Evolutionary conservation across 345 rosid genomes (phyloP).

Genomic region (Eucalyptus sp.): DNA sequence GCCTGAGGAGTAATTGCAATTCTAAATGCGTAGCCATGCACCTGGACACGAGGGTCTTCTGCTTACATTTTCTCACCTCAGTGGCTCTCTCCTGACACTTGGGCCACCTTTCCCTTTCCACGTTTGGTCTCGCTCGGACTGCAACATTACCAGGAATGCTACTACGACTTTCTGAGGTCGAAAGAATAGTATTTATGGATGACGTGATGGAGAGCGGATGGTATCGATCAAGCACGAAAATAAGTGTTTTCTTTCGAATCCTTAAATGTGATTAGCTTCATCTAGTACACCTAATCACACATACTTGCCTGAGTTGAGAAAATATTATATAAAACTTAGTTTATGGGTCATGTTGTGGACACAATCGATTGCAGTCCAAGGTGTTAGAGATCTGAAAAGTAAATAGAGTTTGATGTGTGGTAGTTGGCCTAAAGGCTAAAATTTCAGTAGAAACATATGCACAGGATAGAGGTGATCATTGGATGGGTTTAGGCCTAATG

Average conservation of each 20-base stretch:
- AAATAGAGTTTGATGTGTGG: background rate
- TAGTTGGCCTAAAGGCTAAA: background rate
- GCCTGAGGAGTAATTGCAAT: background rate
- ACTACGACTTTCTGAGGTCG: background rate
- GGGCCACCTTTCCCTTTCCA: background rate
- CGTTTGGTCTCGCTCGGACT: background rate
- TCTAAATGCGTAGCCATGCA: background rate
- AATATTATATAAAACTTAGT: background rate
- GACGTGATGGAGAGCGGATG: background rate
- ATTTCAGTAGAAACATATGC: background rate
- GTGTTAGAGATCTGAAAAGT: background rate
- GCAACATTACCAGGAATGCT: background rate
- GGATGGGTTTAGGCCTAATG: background rate
- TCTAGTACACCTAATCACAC: background rate
- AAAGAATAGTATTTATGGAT: background rate
- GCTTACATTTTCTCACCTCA: background rate
- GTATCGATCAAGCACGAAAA: background rate
- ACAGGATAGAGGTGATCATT: background rate
- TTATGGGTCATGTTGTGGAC: background rate
- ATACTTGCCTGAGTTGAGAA: background rate
- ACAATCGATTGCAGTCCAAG: background rate
- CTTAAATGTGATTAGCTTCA: background rate
- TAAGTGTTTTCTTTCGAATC: background rate
- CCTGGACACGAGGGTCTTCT: background rate
- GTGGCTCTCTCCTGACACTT: background rate